Percentiles rank a stretch among this genome's conserved stretches.
Conservation (phyloP, 495 filamentous ascomycete species). For the Aspergillus heteromorphus region DNA sequence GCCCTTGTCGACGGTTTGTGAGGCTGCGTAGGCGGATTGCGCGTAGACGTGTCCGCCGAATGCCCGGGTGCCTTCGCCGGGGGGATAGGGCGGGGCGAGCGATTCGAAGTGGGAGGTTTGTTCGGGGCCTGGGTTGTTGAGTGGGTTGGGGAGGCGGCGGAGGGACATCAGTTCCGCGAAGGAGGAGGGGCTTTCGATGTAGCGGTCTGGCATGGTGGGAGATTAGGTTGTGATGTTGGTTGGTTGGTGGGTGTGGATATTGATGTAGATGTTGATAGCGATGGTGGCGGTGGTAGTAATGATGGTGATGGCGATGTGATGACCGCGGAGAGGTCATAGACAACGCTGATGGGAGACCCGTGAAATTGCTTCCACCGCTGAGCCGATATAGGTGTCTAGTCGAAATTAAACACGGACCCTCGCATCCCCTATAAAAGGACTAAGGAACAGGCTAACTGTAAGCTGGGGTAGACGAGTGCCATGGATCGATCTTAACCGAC, state of each 20-base stretch:
- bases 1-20: constrained; percentile 45
- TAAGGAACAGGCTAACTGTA: not conserved
- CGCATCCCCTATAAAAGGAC: too few relatives aligned
- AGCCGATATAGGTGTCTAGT: too few relatives aligned
- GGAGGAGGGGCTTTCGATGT: constrained; percentile 12
- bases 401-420: too few relatives aligned
- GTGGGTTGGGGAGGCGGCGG: constrained; percentile 19
- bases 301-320: too few relatives aligned
- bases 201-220: not conserved
- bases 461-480: not conserved
- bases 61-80: constrained; percentile 29
- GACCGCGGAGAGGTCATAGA: too few relatives aligned
- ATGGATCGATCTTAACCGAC: not conserved
- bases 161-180: constrained; percentile 34
- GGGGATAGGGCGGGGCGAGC: constrained; percentile 25
- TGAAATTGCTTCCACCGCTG: too few relatives aligned
- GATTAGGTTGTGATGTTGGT: not conserved
- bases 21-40: constrained; percentile 58
- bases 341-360: too few relatives aligned
- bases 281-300: too few relatives aligned
- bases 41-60: constrained; percentile 67
- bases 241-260: not conserved
- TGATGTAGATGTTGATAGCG: not conserved
- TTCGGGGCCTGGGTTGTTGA: constrained; percentile 12
- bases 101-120: constrained; percentile 32